Conservation (phyloP, 176 grass and related monocot species). For the Carex scoparia region DNA sequence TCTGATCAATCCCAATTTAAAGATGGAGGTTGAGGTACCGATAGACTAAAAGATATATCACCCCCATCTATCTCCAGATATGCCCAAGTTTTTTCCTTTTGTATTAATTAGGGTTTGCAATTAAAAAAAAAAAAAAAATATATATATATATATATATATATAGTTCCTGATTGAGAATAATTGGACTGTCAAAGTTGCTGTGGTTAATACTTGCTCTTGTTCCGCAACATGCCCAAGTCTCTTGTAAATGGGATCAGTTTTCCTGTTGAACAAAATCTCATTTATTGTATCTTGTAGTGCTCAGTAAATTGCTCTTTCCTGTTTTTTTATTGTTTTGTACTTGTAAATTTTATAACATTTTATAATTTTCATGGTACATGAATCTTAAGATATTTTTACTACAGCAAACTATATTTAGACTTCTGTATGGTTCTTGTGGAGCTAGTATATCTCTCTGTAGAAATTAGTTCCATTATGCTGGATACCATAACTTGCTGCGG, state of each 20-base stretch:
- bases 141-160: neutral
- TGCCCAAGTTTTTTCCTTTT: neutral
- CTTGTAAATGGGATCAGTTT: constrained; percentile 3
- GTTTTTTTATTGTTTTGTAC: neutral
- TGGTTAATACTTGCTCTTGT: constrained; percentile 15
- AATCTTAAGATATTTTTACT: neutral
- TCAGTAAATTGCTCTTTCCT: neutral
- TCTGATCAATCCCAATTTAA: constrained; percentile 39
- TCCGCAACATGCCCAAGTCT: neutral
- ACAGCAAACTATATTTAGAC: neutral
- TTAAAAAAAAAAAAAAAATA: neutral
- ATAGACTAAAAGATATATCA: constrained; percentile 33
- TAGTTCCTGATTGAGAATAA: neutral
- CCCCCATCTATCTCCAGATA: neutral
- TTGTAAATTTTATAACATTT: neutral
- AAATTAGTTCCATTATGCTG: neutral
- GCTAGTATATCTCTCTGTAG: neutral
- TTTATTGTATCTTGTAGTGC: neutral
- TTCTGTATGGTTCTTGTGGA: neutral
- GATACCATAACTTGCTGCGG: neutral
- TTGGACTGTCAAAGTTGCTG: constrained; percentile 14
- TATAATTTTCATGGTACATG: neutral
- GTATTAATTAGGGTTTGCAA: neutral
- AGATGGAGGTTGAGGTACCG: constrained; percentile 68
- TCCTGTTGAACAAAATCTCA: neutral